These are phyloP conservation scores for Suillus occidentalis DNA, from an alignment of 768 basidiomycete genomes.

Conservation along the genomic window DNA sequence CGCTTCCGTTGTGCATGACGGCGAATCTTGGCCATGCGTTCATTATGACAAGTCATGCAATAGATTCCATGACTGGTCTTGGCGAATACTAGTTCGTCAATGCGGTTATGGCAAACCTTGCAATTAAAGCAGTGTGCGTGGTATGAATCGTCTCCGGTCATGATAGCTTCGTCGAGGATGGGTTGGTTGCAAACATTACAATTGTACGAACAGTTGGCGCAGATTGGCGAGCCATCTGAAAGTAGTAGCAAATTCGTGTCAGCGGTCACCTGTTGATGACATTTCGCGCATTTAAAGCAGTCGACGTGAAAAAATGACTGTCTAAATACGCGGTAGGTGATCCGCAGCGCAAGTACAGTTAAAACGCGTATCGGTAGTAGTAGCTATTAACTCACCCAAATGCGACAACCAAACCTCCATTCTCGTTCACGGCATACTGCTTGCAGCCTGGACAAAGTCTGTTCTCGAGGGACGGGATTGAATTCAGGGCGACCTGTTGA, in stretches of 20 bases:
- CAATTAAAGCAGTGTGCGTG: constrained; percentile 99
- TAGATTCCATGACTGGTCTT: constrained; percentile 98
- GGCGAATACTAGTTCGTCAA: constrained; percentile 97
- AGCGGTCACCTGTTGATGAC: constrained; percentile 86
- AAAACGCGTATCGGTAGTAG: constrained; percentile 8
- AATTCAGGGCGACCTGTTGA: constrained; percentile 7
- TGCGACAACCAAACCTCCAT: constrained; percentile 88
- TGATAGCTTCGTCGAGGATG: constrained; percentile 98
- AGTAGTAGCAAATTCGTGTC: constrained; percentile 97
- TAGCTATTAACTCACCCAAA: constrained; percentile 71
- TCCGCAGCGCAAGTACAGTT: constrained; percentile 7
- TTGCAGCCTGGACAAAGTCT: constrained; percentile 82
- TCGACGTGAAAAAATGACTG: constrained; percentile 94
- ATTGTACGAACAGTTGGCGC: constrained; percentile 89
- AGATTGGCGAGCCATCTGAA: constrained; percentile 97
- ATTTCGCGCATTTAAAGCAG: constrained; percentile 98
- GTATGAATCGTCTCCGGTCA: constrained; percentile 98
- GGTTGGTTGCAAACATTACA: constrained; percentile 94
- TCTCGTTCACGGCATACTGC: constrained; percentile 74
- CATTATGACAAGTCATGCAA: constrained; percentile 98
- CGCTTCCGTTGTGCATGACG: constrained; percentile 89
- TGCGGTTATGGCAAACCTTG: constrained; percentile 89
- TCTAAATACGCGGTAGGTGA: constrained; percentile 39
- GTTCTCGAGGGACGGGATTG: constrained; percentile 42
- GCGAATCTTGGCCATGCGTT: constrained; percentile 90